These are phyloP conservation scores for Emydomyces testavorans DNA, from an alignment of 2,329 filamentous ascomycete species.

Conservation along the genomic window DNA sequence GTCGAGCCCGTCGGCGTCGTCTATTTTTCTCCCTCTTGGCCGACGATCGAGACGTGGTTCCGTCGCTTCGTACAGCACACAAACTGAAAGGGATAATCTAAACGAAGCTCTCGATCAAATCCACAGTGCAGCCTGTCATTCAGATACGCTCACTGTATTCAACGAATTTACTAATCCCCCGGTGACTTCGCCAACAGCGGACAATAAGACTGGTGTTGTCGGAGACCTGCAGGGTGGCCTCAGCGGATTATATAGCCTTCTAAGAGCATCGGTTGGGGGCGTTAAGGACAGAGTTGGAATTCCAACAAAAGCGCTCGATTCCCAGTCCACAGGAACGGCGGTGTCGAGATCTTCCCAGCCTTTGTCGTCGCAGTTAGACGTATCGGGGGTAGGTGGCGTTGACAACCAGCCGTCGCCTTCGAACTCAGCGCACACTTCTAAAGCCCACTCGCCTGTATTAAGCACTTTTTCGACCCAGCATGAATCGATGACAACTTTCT, in stretches of 20 bases:
- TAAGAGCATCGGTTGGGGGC: constrained; percentile 70
- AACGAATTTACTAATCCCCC: constrained; percentile 67
- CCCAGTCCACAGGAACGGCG: constrained; percentile 20
- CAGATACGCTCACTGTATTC: constrained; percentile 77
- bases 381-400: constrained; percentile 12
- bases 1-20: constrained; percentile 36
- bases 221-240: constrained; percentile 74
- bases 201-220: constrained; percentile 58
- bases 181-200: constrained; percentile 48
- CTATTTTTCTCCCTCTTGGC: constrained; percentile 36
- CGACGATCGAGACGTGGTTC: constrained; percentile 36
- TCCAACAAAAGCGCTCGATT: constrained; percentile 25
- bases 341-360: constrained; percentile 22
- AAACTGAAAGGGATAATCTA: constrained; percentile 60
- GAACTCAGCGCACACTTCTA: constrained; percentile 29
- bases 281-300: constrained; percentile 44
- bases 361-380: constrained; percentile 22
- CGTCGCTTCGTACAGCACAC: constrained; percentile 40
- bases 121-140: constrained; percentile 76
- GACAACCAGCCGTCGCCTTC: constrained; percentile 17
- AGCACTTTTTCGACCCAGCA: constrained; percentile 23
- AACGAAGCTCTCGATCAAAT: constrained; percentile 74
- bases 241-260: constrained; percentile 75
- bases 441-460: constrained; percentile 29
- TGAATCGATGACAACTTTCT: constrained; percentile 21